Base-by-base conservation (phyloP, 805 yeast species). In the Metschnikowia dekortorum region DNA sequence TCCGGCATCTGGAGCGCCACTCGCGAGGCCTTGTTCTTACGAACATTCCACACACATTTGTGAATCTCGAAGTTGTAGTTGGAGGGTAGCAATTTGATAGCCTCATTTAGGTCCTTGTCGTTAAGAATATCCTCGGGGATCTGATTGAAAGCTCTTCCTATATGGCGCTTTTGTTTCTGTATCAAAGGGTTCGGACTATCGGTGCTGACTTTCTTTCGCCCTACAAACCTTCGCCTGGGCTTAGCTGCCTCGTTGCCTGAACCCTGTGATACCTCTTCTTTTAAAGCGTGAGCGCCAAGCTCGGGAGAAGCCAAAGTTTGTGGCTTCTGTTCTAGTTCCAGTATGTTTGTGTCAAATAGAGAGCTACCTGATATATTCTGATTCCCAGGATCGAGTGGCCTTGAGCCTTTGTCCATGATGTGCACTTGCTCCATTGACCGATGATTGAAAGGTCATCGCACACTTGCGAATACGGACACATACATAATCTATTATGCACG, bases 1-100 rank as follows among this genome's bases (percentile, higher is more conserved):
- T 94, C 99, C 1, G 99, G 99, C 96, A 94, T 88, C 62, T 94
- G 99, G 28, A 94, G 69, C 1, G 97, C 96, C 5, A 95, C 96
- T 53, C 96, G 74, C 56, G 79, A 86, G 13, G 96, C 92, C 13
- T 71, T 70, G 53, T 79, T 74, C 62, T 89, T 89, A 40, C 80
- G 76, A 36, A 94, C 85, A 62, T 92, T 92, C 96, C 97, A 92
- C 3, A 94, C 84, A 0, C 97, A 91, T 64, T 94, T 94, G 66
- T 90, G 97, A 51, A 94, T 84, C 66, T 94, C 99, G 68, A 94
- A 94, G 69, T 91, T 92, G 68, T 94, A 94, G 66, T 94, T 94
- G 1, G 88, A 78, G 2, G 99, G 99, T 5, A 94, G 71, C 4
- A 92, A 71, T 53, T 78, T 78, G 31, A 90, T 83, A 1, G 97